phyloP scores from a whole-genome alignment of 2,329 filamentous ascomycete species.

The Thielaviopsis populi region DNA sequence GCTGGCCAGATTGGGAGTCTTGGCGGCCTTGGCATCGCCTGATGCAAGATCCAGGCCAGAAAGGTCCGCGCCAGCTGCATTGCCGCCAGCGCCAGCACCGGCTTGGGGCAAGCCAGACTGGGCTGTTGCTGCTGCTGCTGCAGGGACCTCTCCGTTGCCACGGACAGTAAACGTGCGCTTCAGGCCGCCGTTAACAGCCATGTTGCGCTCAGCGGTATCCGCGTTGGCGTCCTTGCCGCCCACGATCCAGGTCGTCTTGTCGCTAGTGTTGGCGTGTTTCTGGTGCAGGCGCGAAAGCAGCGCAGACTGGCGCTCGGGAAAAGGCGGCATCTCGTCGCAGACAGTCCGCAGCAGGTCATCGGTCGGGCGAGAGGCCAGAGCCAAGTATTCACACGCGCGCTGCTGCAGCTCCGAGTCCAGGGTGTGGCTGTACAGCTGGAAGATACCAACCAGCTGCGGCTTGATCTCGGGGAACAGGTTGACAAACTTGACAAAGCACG shows the following conservation, averaged over 20 bases:
- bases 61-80: conserved; percentile 42
- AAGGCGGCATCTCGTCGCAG: conserved; percentile 97
- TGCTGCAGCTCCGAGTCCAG: conserved; percentile 93
- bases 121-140: conserved; percentile 23
- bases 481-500: conserved; percentile 93
- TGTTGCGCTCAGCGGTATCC: conserved; percentile 61
- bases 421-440: conserved; percentile 83
- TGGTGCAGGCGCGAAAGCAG: conserved; percentile 84
- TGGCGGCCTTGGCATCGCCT: conserved; percentile 41
- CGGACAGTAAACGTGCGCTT: conserved; percentile 70
- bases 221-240: conserved; percentile 88
- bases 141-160: conserved; percentile 31
- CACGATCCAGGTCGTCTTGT: conserved; percentile 96
- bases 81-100: conserved; percentile 26
- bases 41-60: conserved; percentile 67
- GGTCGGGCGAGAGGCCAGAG: conserved; percentile 67
- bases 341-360: conserved; percentile 87
- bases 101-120: conserved; percentile 29
- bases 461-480: conserved; percentile 98
- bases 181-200: conserved; percentile 66
- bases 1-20: conserved; percentile 73
- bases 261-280: conserved; percentile 81
- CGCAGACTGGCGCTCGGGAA: conserved; percentile 86
- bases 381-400: conserved; percentile 86
- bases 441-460: conserved; percentile 78